Evolutionary conservation across 345 rosid genomes (phyloP).

Genomic region (Rhizophora apiculata): DNA sequence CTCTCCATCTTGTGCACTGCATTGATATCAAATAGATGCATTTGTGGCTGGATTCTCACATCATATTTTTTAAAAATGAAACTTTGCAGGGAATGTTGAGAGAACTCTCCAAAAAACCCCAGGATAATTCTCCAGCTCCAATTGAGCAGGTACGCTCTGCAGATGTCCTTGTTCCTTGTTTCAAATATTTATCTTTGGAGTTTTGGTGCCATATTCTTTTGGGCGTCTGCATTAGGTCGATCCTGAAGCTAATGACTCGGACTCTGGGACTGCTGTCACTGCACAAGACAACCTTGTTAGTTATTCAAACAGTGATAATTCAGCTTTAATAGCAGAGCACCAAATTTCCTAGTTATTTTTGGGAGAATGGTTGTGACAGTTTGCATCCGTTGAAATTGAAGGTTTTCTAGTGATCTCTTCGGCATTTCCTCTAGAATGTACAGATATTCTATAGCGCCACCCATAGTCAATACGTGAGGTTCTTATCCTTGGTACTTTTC

Average conservation of each 20-base stretch:
- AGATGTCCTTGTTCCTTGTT: not conserved
- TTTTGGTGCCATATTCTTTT: not conserved
- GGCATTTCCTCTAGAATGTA: constrained; percentile 35
- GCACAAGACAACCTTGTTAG: constrained; percentile 36
- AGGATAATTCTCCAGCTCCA: constrained; percentile 44
- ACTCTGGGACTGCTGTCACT: constrained; percentile 36
- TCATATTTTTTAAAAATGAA: not conserved
- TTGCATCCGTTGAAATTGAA: constrained; percentile 17
- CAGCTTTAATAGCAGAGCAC: constrained; percentile 38
- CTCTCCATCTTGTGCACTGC: not conserved
- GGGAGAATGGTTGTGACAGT: constrained; percentile 5
- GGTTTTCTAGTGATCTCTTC: constrained; percentile 22
- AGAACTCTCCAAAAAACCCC: constrained; percentile 59
- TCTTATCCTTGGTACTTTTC: constrained; percentile 16
- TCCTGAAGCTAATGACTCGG: constrained; percentile 46
- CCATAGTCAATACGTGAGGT: constrained; percentile 34
- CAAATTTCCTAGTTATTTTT: not conserved
- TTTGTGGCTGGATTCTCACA: not conserved
- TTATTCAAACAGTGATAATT: constrained; percentile 43
- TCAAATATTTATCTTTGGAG: not conserved
- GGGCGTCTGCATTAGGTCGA: constrained; percentile 36
- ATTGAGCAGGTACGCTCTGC: constrained; percentile 42
- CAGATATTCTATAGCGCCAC: constrained; percentile 39
- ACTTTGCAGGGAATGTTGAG: constrained; percentile 57
- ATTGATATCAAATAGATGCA: not conserved